phyloP scores from a whole-genome alignment of 768 basidiomycete species.

The Tricholoma terreum region DNA sequence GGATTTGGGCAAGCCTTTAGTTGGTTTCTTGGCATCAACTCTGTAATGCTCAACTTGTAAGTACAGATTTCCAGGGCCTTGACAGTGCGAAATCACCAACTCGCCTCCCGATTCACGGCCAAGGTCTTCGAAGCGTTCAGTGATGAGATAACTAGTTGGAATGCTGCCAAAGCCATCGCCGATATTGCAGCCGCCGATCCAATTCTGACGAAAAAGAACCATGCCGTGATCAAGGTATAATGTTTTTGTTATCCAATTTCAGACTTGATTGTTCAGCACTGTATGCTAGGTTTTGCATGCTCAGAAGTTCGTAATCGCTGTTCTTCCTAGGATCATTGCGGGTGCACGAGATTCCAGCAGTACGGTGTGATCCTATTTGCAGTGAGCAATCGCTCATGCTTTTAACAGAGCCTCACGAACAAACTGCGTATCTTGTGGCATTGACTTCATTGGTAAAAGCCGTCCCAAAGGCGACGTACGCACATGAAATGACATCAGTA shows the following conservation, averaged over 20 bases:
- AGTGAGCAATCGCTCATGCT: neutral
- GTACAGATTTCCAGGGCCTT: slow-evolving; percentile 75
- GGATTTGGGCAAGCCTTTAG: slow-evolving; percentile 60
- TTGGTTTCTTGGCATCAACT: neutral
- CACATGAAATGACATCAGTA: slow-evolving; percentile 63
- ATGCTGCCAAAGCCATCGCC: slow-evolving; percentile 76
- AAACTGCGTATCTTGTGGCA: slow-evolving; percentile 76
- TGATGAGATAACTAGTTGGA: slow-evolving; percentile 61
- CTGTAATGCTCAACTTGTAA: neutral
- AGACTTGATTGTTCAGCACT: neutral
- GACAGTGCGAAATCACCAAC: slow-evolving; percentile 67
- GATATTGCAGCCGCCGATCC: slow-evolving; percentile 57
- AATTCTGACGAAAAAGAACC: slow-evolving; percentile 73
- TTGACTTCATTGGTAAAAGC: slow-evolving; percentile 78
- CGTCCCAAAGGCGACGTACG: slow-evolving; percentile 73
- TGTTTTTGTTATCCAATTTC: slow-evolving; percentile 9
- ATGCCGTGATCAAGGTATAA: slow-evolving; percentile 76
- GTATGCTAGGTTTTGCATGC: slow-evolving; percentile 61
- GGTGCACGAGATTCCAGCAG: slow-evolving; percentile 58
- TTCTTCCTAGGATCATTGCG: slow-evolving; percentile 72
- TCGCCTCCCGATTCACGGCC: slow-evolving; percentile 54
- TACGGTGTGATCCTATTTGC: slow-evolving; percentile 28
- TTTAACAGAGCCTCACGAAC: slow-evolving; percentile 32
- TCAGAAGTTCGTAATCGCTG: slow-evolving; percentile 69
- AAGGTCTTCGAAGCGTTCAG: slow-evolving; percentile 67